Evolutionary conservation across 257 asterid genomes (phyloP), one percentile per base, ranked within the genome.

Genomic region (Petrea volubilis): DNA sequence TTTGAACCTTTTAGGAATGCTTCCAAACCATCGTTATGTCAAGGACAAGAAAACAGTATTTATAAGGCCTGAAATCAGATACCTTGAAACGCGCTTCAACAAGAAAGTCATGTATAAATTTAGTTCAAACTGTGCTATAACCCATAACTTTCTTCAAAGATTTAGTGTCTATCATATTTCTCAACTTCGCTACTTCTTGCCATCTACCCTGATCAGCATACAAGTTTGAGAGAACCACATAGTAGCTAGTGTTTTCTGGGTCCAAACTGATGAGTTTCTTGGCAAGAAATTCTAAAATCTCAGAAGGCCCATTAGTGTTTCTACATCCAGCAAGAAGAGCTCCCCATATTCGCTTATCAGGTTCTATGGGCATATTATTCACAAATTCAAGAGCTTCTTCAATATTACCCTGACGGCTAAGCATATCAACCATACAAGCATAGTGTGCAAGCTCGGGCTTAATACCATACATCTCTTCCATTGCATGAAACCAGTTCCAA

Each of bases 401-500:
- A 10, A 90, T 38, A 67, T 83, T 86, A 57, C 98, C 97, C 77
- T 80, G 92, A 47, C 96, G 92, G 69, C 96, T 90, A 60, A 92
- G 96, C 92, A 92, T 79, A 77, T 90, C 98, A 73, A 88, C 97
- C 91, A 92, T 88, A 79, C 94, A 92, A 21, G 96, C 96, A 83
- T 88, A 88, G 63, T 90, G 97, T 28, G 91, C 88, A 68, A 88
- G 84, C 33, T 81, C 81, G 50, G 91, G 97, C 57, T 80, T 64
- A 47, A 92, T 74, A 52, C 83, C 78, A 52, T 80, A 92, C 40
- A 4, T 65, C 6, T 64, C 73, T 78, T 86, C 86, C 95, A 92
- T 92, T 7, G 83, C 82, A 60, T 67, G 71, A 77, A 90, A 92
- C 94, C 90, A 90, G 55, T 72, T 83, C 97, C 98, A 92, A 31